Percentiles rank a stretch among this genome's conserved stretches.
These are phyloP conservation scores for Pterocarpus macrocarpus DNA, from an alignment of 306 rosid species.

Conservation along the genomic window DNA sequence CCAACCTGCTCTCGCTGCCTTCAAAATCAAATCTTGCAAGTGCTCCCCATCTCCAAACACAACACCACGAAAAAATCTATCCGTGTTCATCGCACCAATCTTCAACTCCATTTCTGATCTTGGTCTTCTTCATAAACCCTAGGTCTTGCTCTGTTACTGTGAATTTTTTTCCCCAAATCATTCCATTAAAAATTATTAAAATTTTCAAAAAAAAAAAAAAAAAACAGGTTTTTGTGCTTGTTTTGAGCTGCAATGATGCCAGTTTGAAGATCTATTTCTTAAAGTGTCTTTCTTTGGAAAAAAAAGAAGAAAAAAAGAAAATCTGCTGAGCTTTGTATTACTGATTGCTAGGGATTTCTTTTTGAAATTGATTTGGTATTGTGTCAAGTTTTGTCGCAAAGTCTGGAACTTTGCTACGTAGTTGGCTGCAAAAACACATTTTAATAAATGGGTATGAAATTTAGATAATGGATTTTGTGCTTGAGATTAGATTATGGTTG, in stretches of 20 bases:
- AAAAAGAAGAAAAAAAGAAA: not conserved
- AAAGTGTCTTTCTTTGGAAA: not conserved
- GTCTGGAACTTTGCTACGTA: constrained; percentile 34
- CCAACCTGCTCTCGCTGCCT: not conserved
- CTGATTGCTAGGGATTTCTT: constrained; percentile 42
- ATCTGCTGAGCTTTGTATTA: not conserved
- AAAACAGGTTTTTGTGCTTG: not conserved
- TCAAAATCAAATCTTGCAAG: constrained; percentile 25
- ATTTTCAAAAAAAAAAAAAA: not conserved
- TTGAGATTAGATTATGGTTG: constrained; percentile 13
- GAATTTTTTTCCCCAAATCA: not conserved
- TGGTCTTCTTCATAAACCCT: not conserved
- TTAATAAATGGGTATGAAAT: constrained; percentile 20
- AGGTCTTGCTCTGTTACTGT: constrained; percentile 36
- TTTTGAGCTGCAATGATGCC: not conserved
- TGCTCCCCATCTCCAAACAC: constrained; percentile 28
- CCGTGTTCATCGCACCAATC: constrained; percentile 22
- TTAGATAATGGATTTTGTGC: constrained; percentile 28
- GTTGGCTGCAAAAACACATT: not conserved
- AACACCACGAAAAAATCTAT: constrained; percentile 1
- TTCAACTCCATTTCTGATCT: not conserved
- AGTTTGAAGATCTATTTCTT: constrained; percentile 36
- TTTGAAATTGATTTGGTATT: constrained; percentile 30
- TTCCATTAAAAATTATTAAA: not conserved
- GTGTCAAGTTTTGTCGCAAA: constrained; percentile 30